Evolutionary conservation across 2,329 filamentous ascomycete species (phyloP).

Genomic region (Epichloe baconii): DNA sequence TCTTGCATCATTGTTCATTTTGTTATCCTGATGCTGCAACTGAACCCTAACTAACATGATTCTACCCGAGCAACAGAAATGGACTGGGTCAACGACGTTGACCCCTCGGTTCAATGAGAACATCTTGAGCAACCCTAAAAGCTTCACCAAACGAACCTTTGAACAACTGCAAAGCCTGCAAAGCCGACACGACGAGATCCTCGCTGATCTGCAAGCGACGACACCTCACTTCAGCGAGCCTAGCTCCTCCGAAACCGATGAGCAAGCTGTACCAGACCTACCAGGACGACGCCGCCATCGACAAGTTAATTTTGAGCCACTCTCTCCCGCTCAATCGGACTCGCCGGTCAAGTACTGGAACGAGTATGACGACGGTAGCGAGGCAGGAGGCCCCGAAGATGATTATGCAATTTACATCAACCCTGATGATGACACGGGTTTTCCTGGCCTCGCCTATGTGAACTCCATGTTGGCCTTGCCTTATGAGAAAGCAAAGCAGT

Average conservation of each 20-base stretch:
- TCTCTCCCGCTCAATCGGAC: slow-evolving; percentile 17
- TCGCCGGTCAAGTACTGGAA: slow-evolving; percentile 56
- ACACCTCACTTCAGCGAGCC: slow-evolving; percentile 27
- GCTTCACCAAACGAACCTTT: slow-evolving; percentile 58
- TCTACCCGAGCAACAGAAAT: slow-evolving; percentile 42
- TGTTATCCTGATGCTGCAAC: neutral
- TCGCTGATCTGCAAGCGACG: slow-evolving; percentile 32
- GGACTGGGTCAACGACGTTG: slow-evolving; percentile 60
- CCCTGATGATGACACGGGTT: slow-evolving; percentile 46
- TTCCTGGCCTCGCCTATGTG: slow-evolving; percentile 51
- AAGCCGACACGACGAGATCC: slow-evolving; percentile 36
- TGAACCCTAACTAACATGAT: neutral
- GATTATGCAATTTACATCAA: slow-evolving; percentile 65
- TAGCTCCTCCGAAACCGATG: slow-evolving; percentile 23
- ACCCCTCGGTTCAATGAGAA: slow-evolving; percentile 53
- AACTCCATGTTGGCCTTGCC: slow-evolving; percentile 36
- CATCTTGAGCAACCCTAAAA: slow-evolving; percentile 52
- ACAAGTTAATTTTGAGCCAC: slow-evolving; percentile 16
- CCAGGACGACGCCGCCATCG: slow-evolving; percentile 5
- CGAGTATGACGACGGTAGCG: slow-evolving; percentile 74
- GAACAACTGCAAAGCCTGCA: slow-evolving; percentile 34
- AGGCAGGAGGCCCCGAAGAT: slow-evolving; percentile 43
- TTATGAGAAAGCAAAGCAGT: slow-evolving; percentile 36
- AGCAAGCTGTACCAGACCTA: slow-evolving; percentile 9
- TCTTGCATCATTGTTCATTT: no score